Evolutionary conservation across 2,329 filamentous ascomycete species (phyloP).

Genomic region (Zopfia rhizophila): DNA sequence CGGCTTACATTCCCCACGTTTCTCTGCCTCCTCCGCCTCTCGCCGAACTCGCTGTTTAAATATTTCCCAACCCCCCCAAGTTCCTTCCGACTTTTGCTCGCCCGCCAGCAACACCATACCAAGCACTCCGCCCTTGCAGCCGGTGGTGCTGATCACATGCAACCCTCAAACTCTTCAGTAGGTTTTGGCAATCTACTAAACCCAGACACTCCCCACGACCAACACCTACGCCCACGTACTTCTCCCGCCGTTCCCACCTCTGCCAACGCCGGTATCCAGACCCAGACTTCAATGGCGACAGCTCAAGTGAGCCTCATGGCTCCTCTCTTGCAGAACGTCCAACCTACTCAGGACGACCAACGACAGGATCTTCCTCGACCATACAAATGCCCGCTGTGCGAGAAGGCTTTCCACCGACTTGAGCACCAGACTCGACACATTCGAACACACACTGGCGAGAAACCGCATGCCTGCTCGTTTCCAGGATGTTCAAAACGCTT

Average conservation of each 20-base stretch:
- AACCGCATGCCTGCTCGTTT: slow-evolving; percentile 95
- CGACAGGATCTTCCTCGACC: slow-evolving; percentile 88
- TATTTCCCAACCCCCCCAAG: slow-evolving; percentile 49
- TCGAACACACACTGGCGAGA: slow-evolving; percentile 96
- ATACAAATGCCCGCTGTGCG: slow-evolving; percentile 98
- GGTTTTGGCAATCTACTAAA: slow-evolving; percentile 53
- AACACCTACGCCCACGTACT: slow-evolving; percentile 22
- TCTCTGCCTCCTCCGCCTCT: slow-evolving; percentile 31
- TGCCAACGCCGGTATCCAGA: slow-evolving; percentile 4
- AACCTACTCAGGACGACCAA: slow-evolving; percentile 62
- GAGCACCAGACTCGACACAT: slow-evolving; percentile 95
- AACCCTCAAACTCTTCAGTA: slow-evolving; percentile 45
- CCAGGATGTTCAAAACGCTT: slow-evolving; percentile 97
- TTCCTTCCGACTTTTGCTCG: slow-evolving; percentile 46
- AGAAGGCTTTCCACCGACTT: slow-evolving; percentile 97
- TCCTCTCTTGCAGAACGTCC: slow-evolving; percentile 70
- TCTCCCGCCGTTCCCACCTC: slow-evolving; percentile 12
- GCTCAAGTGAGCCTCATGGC: slow-evolving; percentile 60
- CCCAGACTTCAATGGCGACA: slow-evolving; percentile 51
- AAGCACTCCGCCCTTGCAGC: slow-evolving; percentile 19
- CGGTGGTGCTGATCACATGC: slow-evolving; percentile 49
- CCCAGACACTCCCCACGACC: slow-evolving; percentile 35
- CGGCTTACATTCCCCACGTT: slow-evolving; percentile 32
- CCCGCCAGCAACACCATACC: slow-evolving; percentile 17
- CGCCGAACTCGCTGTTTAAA: slow-evolving; percentile 38